Base-by-base conservation (phyloP, 2,329 filamentous ascomycete genomes). In the Macrophomina tecta region DNA sequence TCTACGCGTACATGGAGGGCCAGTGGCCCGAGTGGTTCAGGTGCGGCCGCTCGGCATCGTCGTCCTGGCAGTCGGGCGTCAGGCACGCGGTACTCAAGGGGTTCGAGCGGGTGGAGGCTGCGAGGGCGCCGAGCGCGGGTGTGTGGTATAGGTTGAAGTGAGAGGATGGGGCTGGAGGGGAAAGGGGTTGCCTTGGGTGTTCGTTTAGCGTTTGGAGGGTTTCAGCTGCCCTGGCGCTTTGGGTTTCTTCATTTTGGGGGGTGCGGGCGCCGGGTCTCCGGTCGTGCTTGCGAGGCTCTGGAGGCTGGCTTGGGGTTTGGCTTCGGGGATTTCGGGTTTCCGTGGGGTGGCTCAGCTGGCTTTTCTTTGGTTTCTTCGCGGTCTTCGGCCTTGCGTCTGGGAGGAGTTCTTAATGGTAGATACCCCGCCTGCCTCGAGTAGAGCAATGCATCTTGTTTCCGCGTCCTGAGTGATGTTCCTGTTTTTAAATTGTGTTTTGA, bases 1-100 rank as follows among this genome's bases (percentile, higher is more conserved):
- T 60, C 34, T 60, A 60, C 56, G 40, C 9, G 14, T 32, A 9
- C 40, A 18, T 60, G 56, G 14, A 2, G 56, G 14, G 18, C 14
- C 8, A 14, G 12, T 60, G 40, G 40, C 40, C 56, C 14, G 56
- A 34, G 5, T 40, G 5, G 34, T 48, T 60, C 56, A 23, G 28
- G 3, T 16, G 11, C 28, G 14, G 23, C 14, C 18, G 38, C 23
- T 40, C 5, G 18, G 38, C 16, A 23, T 28, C 11, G 16, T 14
- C 8, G 6, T 18, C 51, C n/a, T 60, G 56, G 40, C 42, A 60
- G 56, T 32, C 18, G 14, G 40, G 56, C 18, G 56, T 60, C 38
- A n/a, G 56, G 28, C 56, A 60, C 28, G 56, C 56, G 2, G 38
- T 46, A 6, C 7, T 11, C 3, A 48, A 60, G 56, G 40, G 46